A percentile compares a stretch with the other conserved stretches of the same genome.
These are phyloP conservation scores for Eutypa lata DNA, from an alignment of 2,329 filamentous ascomycete species.

Conservation along the genomic window DNA sequence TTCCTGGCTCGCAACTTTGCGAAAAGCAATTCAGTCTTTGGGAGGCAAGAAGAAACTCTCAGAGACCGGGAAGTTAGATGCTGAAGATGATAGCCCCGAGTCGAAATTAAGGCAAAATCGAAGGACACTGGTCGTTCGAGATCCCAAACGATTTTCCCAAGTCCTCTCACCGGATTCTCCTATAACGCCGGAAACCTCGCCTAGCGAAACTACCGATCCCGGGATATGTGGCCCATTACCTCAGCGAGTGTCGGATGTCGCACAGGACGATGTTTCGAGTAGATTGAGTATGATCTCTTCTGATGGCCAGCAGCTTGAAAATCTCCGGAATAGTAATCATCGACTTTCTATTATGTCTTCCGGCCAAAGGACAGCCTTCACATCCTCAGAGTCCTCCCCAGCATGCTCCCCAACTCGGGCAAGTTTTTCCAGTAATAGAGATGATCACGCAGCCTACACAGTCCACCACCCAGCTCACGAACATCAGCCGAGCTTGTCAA, in stretches of 20 bases:
- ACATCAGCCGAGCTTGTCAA: constrained; percentile 16
- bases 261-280: constrained; percentile 53
- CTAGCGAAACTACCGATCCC: constrained; percentile 21
- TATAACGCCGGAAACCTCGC: constrained; percentile 26
- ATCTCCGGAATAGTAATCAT: constrained; percentile 47
- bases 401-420: constrained; percentile 54
- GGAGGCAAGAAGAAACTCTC: constrained; percentile 64
- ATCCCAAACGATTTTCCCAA: constrained; percentile 44
- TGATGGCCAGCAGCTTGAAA: constrained; percentile 57
- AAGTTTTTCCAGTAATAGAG: constrained; percentile 42
- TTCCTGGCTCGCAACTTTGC: constrained; percentile 66
- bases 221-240: constrained; percentile 25
- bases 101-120: constrained; percentile 42
- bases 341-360: constrained; percentile 60
- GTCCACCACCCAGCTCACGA: constrained; percentile 24
- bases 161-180: constrained; percentile 34
- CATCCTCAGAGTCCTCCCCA: constrained; percentile 57
- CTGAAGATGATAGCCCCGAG: constrained; percentile 31
- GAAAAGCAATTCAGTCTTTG: constrained; percentile 66
- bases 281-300: constrained; percentile 57
- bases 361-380: constrained; percentile 57
- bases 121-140: constrained; percentile 44
- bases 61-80: constrained; percentile 54
- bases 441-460: constrained; percentile 28
- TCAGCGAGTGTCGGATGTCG: constrained; percentile 35